A percentile compares a stretch with the other conserved stretches of the same genome.
These are phyloP conservation scores for Euphrasia confusa DNA, from an alignment of 257 asterid species.

Conservation along the genomic window DNA sequence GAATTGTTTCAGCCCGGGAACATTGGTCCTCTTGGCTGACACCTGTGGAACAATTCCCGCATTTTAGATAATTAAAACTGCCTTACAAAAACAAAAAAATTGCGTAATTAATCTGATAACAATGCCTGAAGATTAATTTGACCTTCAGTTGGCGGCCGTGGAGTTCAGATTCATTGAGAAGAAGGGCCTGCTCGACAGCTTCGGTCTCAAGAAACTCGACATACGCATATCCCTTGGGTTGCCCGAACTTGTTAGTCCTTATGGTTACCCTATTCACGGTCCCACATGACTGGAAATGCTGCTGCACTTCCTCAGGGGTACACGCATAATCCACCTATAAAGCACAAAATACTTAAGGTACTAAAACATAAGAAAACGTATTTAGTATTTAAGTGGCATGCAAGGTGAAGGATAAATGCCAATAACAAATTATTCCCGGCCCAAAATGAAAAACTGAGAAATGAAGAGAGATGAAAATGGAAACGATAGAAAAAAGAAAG, in stretches of 20 bases:
- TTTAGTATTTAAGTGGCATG: neutral
- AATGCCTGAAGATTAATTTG: neutral
- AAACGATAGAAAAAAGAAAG: neutral
- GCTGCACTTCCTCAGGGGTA: conserved; percentile 83
- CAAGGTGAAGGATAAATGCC: neutral
- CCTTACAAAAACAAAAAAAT: neutral
- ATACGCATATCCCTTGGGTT: conserved; percentile 80
- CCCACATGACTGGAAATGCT: conserved; percentile 81
- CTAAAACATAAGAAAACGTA: conserved; percentile 5
- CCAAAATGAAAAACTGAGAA: neutral
- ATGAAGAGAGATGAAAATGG: neutral
- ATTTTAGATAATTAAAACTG: neutral
- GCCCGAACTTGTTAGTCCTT: conserved; percentile 68
- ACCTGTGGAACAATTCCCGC: conserved; percentile 33
- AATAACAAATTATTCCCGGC: neutral
- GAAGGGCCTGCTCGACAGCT: conserved; percentile 71
- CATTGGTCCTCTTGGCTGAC: conserved; percentile 70
- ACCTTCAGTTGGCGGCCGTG: conserved; percentile 85
- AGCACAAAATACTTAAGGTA: conserved; percentile 2
- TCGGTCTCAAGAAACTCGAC: conserved; percentile 78
- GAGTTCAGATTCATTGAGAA: conserved; percentile 70
- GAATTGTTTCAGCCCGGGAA: conserved; percentile 77
- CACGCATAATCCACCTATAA: conserved; percentile 70
- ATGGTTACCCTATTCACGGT: conserved; percentile 79
- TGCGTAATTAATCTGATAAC: neutral